A percentile compares a stretch with the other conserved stretches of the same genome.
Evolutionary conservation across 768 basidiomycete species (phyloP).

Genomic region (Chalciporus piperatus): DNA sequence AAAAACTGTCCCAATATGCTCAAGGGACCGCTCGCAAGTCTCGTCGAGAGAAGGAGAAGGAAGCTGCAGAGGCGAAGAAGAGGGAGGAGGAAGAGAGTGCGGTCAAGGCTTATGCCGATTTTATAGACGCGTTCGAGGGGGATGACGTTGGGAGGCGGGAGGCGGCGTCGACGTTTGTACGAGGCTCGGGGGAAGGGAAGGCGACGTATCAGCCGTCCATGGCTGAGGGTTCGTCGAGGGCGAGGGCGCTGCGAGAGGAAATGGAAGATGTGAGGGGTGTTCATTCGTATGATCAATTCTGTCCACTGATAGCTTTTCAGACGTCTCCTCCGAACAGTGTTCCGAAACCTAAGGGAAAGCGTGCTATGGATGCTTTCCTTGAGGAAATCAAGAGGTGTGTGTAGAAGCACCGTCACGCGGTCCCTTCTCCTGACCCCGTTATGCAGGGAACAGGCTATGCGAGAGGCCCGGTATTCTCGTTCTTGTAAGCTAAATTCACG

Average conservation of each 20-base stretch:
- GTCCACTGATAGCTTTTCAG: conserved; percentile 29
- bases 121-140: conserved; percentile 80
- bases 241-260: conserved; percentile 32
- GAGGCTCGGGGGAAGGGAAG: conserved; percentile 44
- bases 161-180: conserved; percentile 58
- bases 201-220: conserved; percentile 42
- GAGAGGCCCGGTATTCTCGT: conserved; percentile 81
- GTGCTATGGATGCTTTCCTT: conserved; percentile 94
- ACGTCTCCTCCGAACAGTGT: conserved; percentile 53
- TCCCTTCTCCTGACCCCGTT: conserved; percentile 1
- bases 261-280: conserved; percentile 32
- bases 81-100: conserved; percentile 79
- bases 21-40: conserved; percentile 89
- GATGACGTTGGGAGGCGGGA: conserved; percentile 54
- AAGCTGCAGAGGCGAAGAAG: conserved; percentile 87
- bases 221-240: conserved; percentile 32
- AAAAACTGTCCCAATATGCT: conserved; percentile 82
- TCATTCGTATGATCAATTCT: not conserved
- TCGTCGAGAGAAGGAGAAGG: conserved; percentile 87
- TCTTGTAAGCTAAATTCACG: conserved; percentile 44
- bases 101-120: conserved; percentile 79
- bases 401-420: conserved; percentile 7
- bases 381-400: conserved; percentile 93
- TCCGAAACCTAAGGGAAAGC: conserved; percentile 85
- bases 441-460: conserved; percentile 85